Percentiles rank a stretch among this genome's conserved stretches.
These are phyloP conservation scores for Laetiporus sulphureus DNA, from an alignment of 1,284 basidiomycete genomes.

Conservation along the genomic window DNA sequence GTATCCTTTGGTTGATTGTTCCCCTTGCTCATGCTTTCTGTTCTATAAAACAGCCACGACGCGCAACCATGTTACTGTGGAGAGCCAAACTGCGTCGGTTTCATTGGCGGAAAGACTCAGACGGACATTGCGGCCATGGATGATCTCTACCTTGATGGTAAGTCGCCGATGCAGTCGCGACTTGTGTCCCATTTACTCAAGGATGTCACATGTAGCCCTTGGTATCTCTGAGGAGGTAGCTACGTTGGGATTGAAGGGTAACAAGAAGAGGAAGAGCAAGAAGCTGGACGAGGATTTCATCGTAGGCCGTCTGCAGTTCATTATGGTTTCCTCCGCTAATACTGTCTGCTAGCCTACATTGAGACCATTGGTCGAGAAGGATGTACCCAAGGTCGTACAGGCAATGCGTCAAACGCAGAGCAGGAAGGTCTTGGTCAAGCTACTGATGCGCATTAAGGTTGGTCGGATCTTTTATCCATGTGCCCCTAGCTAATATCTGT, in stretches of 20 bases:
- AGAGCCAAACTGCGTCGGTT: constrained; percentile 93
- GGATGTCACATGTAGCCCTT: constrained; percentile 52
- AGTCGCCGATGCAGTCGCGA: constrained; percentile 14
- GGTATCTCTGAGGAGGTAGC: constrained; percentile 93
- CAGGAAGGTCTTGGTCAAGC: constrained; percentile 75
- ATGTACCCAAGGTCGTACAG: constrained; percentile 88
- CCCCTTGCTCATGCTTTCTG: not conserved
- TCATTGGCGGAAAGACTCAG: constrained; percentile 97
- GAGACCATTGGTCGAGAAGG: constrained; percentile 70
- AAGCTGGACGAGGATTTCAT: constrained; percentile 93
- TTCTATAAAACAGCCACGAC: constrained; percentile 63
- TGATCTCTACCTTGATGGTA: constrained; percentile 91
- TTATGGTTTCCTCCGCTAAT: not conserved
- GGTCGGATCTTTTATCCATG: not conserved
- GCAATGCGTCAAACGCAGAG: constrained; percentile 89
- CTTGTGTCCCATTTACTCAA: not conserved
- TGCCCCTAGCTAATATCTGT: not conserved
- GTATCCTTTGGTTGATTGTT: not conserved
- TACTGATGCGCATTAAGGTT: constrained; percentile 85
- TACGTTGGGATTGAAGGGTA: constrained; percentile 75
- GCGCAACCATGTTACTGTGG: constrained; percentile 96
- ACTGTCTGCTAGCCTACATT: constrained; percentile 50
- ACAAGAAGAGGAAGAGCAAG: constrained; percentile 85
- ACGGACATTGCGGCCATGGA: constrained; percentile 94
- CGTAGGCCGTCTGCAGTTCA: constrained; percentile 34